These are phyloP conservation scores for Ophiostoma piceae DNA, from an alignment of 2,329 filamentous ascomycete species.

Conservation along the genomic window DNA sequence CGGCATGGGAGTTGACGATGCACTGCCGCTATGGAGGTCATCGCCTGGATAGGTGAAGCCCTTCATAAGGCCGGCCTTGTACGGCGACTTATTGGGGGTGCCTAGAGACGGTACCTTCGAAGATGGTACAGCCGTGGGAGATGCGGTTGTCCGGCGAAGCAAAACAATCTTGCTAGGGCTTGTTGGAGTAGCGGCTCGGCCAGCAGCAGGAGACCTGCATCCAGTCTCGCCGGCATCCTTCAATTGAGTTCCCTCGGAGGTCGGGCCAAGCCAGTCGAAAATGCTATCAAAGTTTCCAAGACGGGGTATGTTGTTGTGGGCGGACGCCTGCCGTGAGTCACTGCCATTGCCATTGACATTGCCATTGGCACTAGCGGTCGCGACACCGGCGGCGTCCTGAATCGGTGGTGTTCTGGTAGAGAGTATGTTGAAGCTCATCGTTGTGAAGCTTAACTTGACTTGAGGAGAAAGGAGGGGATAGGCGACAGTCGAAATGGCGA, in stretches of 20 bases:
- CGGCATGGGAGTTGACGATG: slow-evolving; percentile 12
- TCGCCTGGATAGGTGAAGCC: slow-evolving; percentile 22
- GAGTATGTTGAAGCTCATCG: slow-evolving; percentile 15
- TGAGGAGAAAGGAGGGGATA: slow-evolving; percentile 18
- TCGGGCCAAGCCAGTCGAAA: slow-evolving; percentile 5
- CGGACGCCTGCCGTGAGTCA: neutral
- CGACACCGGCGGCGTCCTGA: slow-evolving; percentile 12
- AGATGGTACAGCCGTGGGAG: neutral
- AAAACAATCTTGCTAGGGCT: neutral
- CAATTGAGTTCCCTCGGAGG: neutral
- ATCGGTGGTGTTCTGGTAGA: neutral
- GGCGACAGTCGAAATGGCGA: slow-evolving; percentile 21
- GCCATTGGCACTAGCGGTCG: neutral
- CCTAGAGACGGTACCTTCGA: neutral
- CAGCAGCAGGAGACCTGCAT: neutral
- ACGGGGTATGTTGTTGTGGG: neutral
- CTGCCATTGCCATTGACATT: neutral
- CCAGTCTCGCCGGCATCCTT: neutral
- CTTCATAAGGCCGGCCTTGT: slow-evolving; percentile 20
- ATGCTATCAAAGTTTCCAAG: slow-evolving; percentile 25
- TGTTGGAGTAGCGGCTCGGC: neutral
- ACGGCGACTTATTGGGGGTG: neutral
- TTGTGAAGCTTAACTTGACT: slow-evolving; percentile 21
- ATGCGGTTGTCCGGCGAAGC: neutral
- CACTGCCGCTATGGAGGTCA: slow-evolving; percentile 4